Evolutionary conservation across 2,329 filamentous ascomycete species (phyloP), one percentile per base, ranked within the genome.

Genomic region (Ophidiomyces ophidiicola): DNA sequence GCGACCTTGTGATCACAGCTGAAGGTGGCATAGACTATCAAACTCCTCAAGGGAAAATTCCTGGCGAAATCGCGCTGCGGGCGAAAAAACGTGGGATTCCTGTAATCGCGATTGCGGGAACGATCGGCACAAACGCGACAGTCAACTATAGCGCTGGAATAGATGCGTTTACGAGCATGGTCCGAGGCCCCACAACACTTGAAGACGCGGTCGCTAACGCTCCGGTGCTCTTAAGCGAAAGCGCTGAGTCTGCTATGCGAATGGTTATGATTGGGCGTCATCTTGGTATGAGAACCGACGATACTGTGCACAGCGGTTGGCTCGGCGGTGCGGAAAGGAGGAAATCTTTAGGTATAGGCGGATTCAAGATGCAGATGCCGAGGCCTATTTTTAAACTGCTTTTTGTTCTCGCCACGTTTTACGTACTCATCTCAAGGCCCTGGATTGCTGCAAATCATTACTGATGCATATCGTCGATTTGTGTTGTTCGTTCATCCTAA

Each of bases 1-100:
- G 65, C 45, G 64, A 72, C 42, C 57, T 72, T 5, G 66, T 71
- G 0, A 57, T 72, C 45, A 72, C 69, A 0, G 69, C 68, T 1
- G 70, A 73, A 47, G 69, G 70, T 1, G 66, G 67, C 6, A 60
- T 72, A 11, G 70, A 72, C 45, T 59, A 62, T 32, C 69, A 72
- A 45, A 70, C 68, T 0, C 63, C 68, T 0, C 55, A 60, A 30
- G 70, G 69, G 2, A 72, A 72, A 49, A 70, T 72, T 45, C 69
- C 70, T 6, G 68, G 63, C 2, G 69, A 72, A 48, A 61, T 73
- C 18, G 69, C 68, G 6, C 54, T 60, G 37, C 59, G 67, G 6
- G 69, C 69, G 2, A 67, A 64, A 48, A 53, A 54, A 36, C 60
- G 60, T 43, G 60, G 61, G 3, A 55, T 68, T 2, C 67, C 67